Evolutionary conservation across 2,329 filamentous ascomycete genomes (phyloP), one percentile per base, ranked within the genome.

Genomic region (Penicillium sp.): DNA sequence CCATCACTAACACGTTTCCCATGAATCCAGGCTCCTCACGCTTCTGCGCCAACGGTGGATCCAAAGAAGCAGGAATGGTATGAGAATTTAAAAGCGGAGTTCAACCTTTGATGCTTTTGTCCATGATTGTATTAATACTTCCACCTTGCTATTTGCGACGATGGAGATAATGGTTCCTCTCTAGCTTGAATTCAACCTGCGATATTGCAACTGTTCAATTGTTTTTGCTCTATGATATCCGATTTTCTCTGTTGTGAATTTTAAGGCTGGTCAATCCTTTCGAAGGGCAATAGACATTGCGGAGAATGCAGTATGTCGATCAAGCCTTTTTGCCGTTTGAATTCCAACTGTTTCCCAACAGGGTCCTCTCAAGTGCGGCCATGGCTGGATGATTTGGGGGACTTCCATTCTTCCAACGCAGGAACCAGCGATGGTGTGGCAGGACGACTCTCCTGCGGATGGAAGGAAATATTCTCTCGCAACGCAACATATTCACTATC

Each of bases 401-500:
- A 48, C 38, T 50, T 59, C 51, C 55, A 62, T 41, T 58, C 58
- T 11, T 57, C 53, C 41, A 58, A 45, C 24, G 54, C 59, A 7
- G 65, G 64, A 1, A 60, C 64, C 28, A 56, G 52, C 25, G 54
- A 47, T 9, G 56, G 54, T 7, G 52, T 57, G 12, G 12, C 44
- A 1, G 56, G 41, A 35, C 50, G 57, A 33, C 39, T 54, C 41
- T 63, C 59, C 11, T 65, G 61, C 2, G 52, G 52, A 35, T 59
- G 60, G 38, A 86, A 83, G 39, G 88, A 89, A 53, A 96, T 84
- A 59, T 95, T 91, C 67, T 95, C 89, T 53, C 90, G 77, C 62
- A 93, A 76, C 8, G 90, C 90, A 36, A 97, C 86, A 70, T 97
- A 96, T 70, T 97, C 90, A 62, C 86, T 94, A 66, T 96, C 90